Percentiles rank a stretch among this genome's conserved stretches.
These are phyloP conservation scores for Aureobasidium sp. DNA, from an alignment of 2,329 filamentous ascomycete genomes.

Conservation along the genomic window DNA sequence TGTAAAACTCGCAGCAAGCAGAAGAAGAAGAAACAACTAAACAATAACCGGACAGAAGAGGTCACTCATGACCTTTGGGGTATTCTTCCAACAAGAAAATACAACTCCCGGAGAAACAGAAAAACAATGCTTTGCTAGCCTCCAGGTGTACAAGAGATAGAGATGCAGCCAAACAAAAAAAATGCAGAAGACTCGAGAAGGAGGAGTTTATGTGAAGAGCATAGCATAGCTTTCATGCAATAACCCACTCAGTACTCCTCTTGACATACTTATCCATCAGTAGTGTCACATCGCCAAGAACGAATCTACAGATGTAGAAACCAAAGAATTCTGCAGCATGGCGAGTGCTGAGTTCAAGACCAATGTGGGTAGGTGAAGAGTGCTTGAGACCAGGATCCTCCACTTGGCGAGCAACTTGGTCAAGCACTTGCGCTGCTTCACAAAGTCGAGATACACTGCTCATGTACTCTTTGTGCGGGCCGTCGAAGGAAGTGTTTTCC, in stretches of 20 bases:
- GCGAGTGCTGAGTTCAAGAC: constrained; percentile 82
- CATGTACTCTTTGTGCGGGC: constrained; percentile 89
- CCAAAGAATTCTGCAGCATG: constrained; percentile 97
- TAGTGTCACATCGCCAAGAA: constrained; percentile 70
- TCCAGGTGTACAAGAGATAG: background rate
- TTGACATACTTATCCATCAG: constrained; percentile 97
- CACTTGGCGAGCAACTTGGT: constrained; percentile 92
- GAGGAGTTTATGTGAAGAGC: too few relatives aligned
- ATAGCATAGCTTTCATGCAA: too few relatives aligned
- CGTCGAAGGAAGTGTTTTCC: constrained; percentile 60
- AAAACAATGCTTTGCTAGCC: background rate
- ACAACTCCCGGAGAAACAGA: background rate
- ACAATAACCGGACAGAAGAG: background rate
- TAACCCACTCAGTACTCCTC: constrained; percentile 89
- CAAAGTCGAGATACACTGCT: constrained; percentile 79
- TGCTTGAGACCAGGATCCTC: constrained; percentile 89
- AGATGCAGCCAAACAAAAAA: too few relatives aligned
- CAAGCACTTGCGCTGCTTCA: constrained; percentile 85
- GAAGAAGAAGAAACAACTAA: background rate
- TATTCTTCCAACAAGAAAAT: background rate
- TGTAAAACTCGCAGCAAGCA: background rate
- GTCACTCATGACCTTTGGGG: background rate
- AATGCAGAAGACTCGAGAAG: too few relatives aligned
- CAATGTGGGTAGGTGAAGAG: constrained; percentile 89
- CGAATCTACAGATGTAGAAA: constrained; percentile 93